These are phyloP conservation scores for Filobasidium floriforme DNA, from an alignment of 768 basidiomycete genomes.

Conservation along the genomic window DNA sequence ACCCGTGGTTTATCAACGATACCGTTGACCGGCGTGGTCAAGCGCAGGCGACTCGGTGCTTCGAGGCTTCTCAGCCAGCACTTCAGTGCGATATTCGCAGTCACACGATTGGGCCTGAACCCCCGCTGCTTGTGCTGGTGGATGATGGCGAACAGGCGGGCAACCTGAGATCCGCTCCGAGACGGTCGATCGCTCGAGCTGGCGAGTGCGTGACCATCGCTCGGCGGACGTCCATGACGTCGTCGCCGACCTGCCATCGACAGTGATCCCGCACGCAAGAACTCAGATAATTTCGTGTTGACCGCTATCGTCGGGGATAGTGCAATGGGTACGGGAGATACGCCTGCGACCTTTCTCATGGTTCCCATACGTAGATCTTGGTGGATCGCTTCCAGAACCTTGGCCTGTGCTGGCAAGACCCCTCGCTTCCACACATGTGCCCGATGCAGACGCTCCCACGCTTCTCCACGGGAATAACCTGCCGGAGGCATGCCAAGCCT, in stretches of 20 bases:
- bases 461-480: background rate
- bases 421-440: background rate
- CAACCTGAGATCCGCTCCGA: background rate
- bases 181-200: background rate
- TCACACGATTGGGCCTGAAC: background rate
- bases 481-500: constrained; percentile 4
- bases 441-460: background rate
- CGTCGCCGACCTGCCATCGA: too few relatives aligned
- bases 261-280: too few relatives aligned
- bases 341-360: background rate
- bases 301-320: too few relatives aligned
- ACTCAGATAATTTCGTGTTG: too few relatives aligned
- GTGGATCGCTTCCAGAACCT: background rate
- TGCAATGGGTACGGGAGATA: too few relatives aligned
- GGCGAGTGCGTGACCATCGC: too few relatives aligned
- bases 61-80: constrained; percentile 3
- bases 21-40: background rate
- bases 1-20: background rate
- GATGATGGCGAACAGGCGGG: background rate
- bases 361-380: background rate
- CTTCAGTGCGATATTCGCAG: constrained; percentile 3
- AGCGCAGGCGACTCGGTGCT: background rate
- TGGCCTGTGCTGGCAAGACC: background rate
- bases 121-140: background rate
- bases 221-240: too few relatives aligned